phyloP scores from a whole-genome alignment of 2,329 filamentous ascomycete genomes.

The Fusarium robinianum region DNA sequence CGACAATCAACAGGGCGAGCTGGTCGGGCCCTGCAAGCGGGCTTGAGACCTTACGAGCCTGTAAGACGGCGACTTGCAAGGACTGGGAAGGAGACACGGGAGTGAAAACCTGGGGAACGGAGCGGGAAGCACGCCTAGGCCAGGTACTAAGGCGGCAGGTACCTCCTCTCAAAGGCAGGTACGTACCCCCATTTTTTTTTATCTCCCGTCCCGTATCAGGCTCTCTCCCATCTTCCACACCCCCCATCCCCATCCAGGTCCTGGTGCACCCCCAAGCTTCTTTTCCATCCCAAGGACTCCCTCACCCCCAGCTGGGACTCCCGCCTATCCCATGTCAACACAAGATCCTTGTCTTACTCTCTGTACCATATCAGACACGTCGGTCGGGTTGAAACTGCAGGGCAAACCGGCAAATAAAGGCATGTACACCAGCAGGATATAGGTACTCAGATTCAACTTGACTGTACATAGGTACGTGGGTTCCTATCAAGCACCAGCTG shows the following conservation, averaged over 20 bases:
- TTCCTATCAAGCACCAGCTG: too few species aligned
- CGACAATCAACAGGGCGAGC: constrained; percentile 29
- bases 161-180: constrained; percentile 20
- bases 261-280: constrained; percentile 13
- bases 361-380: too few species aligned
- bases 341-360: constrained; percentile 10
- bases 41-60: too few species aligned
- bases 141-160: constrained; percentile 32
- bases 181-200: background rate
- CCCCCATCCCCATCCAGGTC: background rate
- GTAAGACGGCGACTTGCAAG: constrained; percentile 26
- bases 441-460: background rate
- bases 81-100: constrained; percentile 14
- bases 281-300: constrained; percentile 13
- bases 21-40: constrained; percentile 5
- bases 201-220: constrained; percentile 9
- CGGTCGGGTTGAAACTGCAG: too few species aligned
- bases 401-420: too few species aligned
- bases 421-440: constrained; percentile 1
- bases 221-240: constrained; percentile 2
- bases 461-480: too few species aligned
- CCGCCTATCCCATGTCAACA: constrained; percentile 15
- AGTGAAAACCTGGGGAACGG: constrained; percentile 36
- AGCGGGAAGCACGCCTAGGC: constrained; percentile 33
- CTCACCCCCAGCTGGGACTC: constrained; percentile 13